These are phyloP conservation scores for Thraustochytrium sp. DNA, from an alignment of 352 stramenopile genomes.

Conservation along the genomic window DNA sequence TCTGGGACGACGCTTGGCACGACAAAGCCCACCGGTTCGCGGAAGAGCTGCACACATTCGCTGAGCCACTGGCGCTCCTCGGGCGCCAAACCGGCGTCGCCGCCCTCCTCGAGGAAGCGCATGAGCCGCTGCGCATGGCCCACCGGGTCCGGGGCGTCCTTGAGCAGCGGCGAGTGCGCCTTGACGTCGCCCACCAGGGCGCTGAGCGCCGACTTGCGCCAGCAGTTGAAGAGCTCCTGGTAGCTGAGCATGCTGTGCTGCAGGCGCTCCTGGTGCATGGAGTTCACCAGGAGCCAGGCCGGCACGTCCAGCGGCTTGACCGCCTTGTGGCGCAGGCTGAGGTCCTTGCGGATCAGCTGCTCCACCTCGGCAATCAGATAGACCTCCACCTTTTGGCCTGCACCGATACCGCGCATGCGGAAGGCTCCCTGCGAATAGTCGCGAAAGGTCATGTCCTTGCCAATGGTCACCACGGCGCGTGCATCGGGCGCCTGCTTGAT, in stretches of 20 bases:
- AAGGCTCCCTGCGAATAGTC: constrained; percentile 81
- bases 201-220: constrained; percentile 85
- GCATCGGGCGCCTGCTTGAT: constrained; percentile 80
- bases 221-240: constrained; percentile 74
- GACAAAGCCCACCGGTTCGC: constrained; percentile 30
- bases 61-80: neutral
- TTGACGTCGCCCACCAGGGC: constrained; percentile 62
- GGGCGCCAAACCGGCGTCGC: neutral
- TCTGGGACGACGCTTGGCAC: constrained; percentile 3
- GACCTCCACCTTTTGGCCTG: constrained; percentile 73
- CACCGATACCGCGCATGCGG: constrained; percentile 79
- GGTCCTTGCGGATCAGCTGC: constrained; percentile 42
- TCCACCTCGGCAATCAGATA: constrained; percentile 81
- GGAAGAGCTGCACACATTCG: constrained; percentile 48
- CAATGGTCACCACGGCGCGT: constrained; percentile 71
- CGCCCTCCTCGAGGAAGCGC: neutral
- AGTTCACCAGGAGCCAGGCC: constrained; percentile 95
- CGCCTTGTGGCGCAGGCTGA: neutral
- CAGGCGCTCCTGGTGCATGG: constrained; percentile 93
- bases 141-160: neutral
- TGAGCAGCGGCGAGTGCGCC: constrained; percentile 1
- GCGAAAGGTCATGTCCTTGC: constrained; percentile 84
- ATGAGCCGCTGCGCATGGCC: neutral
- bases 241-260: constrained; percentile 61
- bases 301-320: neutral